Evolutionary conservation across 352 stramenopile species (phyloP).

Genomic region (Phytopythium ostracodes): DNA sequence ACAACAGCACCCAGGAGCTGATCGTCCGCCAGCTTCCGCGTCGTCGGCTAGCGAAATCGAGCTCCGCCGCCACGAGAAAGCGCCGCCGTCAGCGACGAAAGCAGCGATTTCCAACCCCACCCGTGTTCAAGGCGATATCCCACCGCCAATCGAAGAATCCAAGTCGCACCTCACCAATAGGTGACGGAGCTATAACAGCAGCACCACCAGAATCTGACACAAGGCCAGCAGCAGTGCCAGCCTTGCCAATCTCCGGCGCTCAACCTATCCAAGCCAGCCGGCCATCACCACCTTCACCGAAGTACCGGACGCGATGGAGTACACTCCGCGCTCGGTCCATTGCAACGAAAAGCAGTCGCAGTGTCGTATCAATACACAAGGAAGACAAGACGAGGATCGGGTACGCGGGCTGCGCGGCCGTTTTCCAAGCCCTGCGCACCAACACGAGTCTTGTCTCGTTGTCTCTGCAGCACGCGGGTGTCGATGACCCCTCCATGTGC

Average conservation of each 20-base stretch:
- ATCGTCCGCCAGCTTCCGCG: slow-evolving; percentile 21
- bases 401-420: slow-evolving; percentile 24
- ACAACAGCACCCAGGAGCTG: slow-evolving; percentile 29
- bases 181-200: neutral
- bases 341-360: neutral
- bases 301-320: neutral
- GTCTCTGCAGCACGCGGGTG: slow-evolving; percentile 35
- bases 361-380: neutral
- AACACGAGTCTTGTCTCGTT: slow-evolving; percentile 50
- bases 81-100: neutral
- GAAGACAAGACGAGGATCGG: slow-evolving; percentile 15
- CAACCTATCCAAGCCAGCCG: neutral
- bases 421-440: slow-evolving; percentile 51
- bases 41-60: neutral
- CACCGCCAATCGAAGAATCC: neutral
- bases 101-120: no score
- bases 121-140: neutral
- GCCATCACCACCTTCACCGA: neutral
- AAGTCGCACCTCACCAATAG: neutral
- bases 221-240: no score
- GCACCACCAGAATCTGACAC: no score
- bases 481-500: slow-evolving; percentile 47
- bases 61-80: neutral
- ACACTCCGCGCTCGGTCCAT: neutral
- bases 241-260: no score